Evolutionary conservation across 202 grass and related monocot genomes (phyloP).

Genomic region (Hordeum pubiflorum): DNA sequence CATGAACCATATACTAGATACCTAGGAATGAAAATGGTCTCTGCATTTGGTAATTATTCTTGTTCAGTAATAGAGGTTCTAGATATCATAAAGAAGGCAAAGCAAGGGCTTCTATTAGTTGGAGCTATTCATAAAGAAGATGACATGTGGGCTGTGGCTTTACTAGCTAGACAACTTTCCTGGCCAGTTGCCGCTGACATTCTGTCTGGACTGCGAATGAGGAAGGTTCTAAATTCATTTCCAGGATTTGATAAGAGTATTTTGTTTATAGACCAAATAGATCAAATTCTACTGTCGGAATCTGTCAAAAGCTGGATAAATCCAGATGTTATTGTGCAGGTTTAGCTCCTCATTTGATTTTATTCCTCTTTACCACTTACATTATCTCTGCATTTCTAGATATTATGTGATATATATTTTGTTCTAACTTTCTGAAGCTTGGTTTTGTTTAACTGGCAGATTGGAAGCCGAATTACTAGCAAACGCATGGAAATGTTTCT

Average conservation of each 20-base stretch:
- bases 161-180: conserved; percentile 72
- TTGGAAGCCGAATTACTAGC: conserved; percentile 92
- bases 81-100: conserved; percentile 54
- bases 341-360: conserved; percentile 30
- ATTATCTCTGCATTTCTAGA: background rate
- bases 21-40: conserved; percentile 44
- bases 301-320: conserved; percentile 60
- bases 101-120: conserved; percentile 70
- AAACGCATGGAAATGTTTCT: conserved; percentile 68
- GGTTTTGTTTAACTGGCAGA: conserved; percentile 41
- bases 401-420: conserved; percentile 13
- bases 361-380: background rate
- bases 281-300: conserved; percentile 77
- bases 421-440: conserved; percentile 21
- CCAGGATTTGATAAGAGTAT: conserved; percentile 31
- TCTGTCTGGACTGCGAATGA: conserved; percentile 72
- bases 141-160: conserved; percentile 66
- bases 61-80: conserved; percentile 50
- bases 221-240: conserved; percentile 52
- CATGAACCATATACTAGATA: conserved; percentile 75
- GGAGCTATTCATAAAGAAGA: conserved; percentile 66
- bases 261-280: conserved; percentile 74
- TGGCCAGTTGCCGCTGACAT: conserved; percentile 90
- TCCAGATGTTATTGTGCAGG: conserved; percentile 88
- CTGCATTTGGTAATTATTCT: conserved; percentile 32